Conservation (phyloP, 2,329 filamentous ascomycete species). For the Raffaelea albimanens region DNA sequence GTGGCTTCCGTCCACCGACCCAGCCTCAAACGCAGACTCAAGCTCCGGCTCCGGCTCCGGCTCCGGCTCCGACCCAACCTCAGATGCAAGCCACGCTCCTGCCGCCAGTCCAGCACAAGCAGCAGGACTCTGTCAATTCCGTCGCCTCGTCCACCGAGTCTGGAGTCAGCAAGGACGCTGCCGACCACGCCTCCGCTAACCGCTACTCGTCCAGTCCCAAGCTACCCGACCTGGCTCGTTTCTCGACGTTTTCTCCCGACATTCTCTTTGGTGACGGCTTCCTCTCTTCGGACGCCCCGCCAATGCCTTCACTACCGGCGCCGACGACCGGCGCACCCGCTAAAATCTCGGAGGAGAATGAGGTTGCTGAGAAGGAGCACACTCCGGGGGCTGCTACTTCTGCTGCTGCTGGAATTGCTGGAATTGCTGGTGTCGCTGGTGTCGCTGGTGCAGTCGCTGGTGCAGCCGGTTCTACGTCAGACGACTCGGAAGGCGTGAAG, state of each 20-base stretch:
- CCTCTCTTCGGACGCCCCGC: constrained; percentile 16
- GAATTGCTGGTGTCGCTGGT: no score
- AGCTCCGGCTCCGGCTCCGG: no score
- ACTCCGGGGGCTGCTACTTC: no score
- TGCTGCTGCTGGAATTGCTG: no score
- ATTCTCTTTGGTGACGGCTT: constrained; percentile 35
- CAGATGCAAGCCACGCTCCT: no score
- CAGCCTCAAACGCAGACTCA: no score
- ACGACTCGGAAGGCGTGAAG: no score
- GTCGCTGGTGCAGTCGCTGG: background rate
- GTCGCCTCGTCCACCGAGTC: background rate
- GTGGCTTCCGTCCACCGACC: no score
- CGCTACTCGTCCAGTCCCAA: constrained; percentile 44
- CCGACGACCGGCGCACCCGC: background rate
- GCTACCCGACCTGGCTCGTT: constrained; percentile 46
- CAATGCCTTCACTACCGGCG: constrained; percentile 14
- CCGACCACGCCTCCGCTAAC: constrained; percentile 7
- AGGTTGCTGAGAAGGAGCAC: background rate
- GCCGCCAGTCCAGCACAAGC: constrained; percentile 1
- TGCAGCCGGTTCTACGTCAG: no score
- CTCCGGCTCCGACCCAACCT: no score
- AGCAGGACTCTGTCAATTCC: constrained; percentile 3
- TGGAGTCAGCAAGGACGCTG: background rate
- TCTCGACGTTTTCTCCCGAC: constrained; percentile 52
- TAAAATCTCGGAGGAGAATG: background rate